Percentiles rank a stretch among this genome's conserved stretches.
Conservation (phyloP, 176 grass and related monocot species). For the Otatea glauca region DNA sequence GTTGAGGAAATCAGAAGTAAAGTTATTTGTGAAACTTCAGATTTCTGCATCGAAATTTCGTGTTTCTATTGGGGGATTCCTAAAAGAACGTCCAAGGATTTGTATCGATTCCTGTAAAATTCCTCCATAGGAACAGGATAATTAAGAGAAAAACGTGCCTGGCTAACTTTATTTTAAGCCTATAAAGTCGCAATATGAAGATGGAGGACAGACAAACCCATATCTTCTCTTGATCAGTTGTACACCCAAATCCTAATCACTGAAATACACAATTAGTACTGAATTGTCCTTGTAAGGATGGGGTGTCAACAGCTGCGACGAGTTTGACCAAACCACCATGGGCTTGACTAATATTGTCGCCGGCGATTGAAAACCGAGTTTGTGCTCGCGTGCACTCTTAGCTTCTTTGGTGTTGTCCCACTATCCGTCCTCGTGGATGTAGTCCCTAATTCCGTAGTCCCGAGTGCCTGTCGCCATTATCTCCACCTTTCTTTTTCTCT, state of each 20-base stretch:
- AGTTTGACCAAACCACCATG: slow-evolving; percentile 30
- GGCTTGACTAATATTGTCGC: slow-evolving; percentile 30
- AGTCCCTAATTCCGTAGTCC: neutral
- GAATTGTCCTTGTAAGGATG: slow-evolving; percentile 1
- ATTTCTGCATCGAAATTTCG: neutral
- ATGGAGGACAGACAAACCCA: neutral
- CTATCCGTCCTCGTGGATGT: slow-evolving; percentile 6
- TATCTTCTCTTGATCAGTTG: neutral
- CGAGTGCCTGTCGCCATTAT: slow-evolving; percentile 33
- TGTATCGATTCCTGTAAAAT: neutral
- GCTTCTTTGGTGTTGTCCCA: slow-evolving; percentile 1
- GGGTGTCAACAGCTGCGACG: slow-evolving; percentile 38
- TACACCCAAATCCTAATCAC: neutral
- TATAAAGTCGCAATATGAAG: neutral
- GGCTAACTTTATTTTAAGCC: neutral
- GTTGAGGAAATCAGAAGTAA: neutral
- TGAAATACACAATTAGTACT: neutral
- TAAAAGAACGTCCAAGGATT: neutral
- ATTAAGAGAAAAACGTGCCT: too few species aligned
- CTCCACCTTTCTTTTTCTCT: neutral
- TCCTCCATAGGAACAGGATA: too few species aligned
- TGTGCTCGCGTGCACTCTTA: slow-evolving; percentile 59
- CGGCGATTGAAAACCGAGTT: neutral
- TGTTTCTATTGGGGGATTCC: neutral
- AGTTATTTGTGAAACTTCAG: neutral